phyloP scores from a whole-genome alignment of 306 rosid genomes.

The Astragalus glycyphyllos region DNA sequence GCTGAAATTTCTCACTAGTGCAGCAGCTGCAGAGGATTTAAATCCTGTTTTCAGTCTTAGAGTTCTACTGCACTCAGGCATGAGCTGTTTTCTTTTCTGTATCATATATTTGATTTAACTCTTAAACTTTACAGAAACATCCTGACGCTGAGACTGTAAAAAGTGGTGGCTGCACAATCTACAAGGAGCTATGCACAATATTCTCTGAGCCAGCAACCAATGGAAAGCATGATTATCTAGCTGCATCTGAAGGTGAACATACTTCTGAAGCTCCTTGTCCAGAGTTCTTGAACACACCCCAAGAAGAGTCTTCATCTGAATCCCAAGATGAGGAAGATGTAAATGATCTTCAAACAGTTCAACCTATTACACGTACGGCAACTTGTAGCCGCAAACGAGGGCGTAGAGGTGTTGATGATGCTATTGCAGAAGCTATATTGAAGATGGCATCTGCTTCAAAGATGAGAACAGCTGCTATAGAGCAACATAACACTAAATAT shows the following conservation, averaged over 20 bases:
- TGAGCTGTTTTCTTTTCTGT: constrained; percentile 27
- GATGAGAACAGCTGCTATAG: constrained; percentile 63
- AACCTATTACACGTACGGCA: constrained; percentile 50
- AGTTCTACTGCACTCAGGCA: constrained; percentile 18
- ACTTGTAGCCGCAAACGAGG: constrained; percentile 64
- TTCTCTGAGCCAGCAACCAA: constrained; percentile 66
- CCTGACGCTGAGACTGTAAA: constrained; percentile 75
- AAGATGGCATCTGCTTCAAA: constrained; percentile 87
- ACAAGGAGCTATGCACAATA: constrained; percentile 70
- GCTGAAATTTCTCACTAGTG: neutral
- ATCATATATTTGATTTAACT: constrained; percentile 35
- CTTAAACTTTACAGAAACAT: constrained; percentile 57
- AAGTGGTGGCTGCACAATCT: constrained; percentile 67
- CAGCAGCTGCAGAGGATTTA: too few species aligned
- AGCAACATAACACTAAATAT: constrained; percentile 58
- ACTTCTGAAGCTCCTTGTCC: constrained; percentile 41
- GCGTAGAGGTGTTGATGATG: constrained; percentile 67
- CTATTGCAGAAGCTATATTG: constrained; percentile 71
- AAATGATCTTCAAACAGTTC: constrained; percentile 50
- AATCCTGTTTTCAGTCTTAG: constrained; percentile 5
- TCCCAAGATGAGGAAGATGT: constrained; percentile 61
- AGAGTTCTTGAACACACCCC: constrained; percentile 49
- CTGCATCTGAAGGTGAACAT: constrained; percentile 50
- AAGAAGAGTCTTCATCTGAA: constrained; percentile 58
- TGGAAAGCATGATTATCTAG: constrained; percentile 53